These are phyloP conservation scores for Cystofilobasidium bisporidii DNA, from an alignment of 768 basidiomycete species.

Conservation along the genomic window DNA sequence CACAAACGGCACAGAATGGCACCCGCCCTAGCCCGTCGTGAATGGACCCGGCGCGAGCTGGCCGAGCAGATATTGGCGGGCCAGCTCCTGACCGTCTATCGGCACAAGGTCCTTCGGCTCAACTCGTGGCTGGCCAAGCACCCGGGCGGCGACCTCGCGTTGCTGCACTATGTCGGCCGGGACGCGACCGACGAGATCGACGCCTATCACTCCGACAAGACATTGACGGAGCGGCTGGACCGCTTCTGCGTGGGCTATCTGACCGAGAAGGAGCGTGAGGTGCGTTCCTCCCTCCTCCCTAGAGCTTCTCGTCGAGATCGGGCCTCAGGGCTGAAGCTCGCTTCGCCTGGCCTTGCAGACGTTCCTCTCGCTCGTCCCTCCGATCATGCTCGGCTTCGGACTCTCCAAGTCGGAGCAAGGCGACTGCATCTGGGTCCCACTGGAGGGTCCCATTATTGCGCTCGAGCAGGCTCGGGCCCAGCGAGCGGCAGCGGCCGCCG, in stretches of 20 bases:
- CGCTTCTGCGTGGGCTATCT: constrained; percentile 26
- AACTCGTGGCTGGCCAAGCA: constrained; percentile 67
- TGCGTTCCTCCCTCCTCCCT: background rate
- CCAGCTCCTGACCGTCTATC: constrained; percentile 18
- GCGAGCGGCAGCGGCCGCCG: constrained; percentile 37
- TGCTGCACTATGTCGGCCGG: constrained; percentile 84
- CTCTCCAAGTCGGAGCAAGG: constrained; percentile 4
- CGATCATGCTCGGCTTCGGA: constrained; percentile 62
- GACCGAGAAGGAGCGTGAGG: constrained; percentile 4
- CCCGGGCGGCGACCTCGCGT: constrained; percentile 77
- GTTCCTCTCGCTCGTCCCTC: constrained; percentile 59
- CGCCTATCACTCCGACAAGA: constrained; percentile 68
- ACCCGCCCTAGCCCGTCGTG: background rate
- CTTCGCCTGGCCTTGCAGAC: constrained; percentile 13
- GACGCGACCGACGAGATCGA: constrained; percentile 92
- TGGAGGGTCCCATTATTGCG: constrained; percentile 19
- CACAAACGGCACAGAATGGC: background rate
- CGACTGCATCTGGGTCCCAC: constrained; percentile 17
- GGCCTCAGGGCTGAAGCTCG: background rate
- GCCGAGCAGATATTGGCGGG: constrained; percentile 20
- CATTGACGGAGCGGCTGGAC: constrained; percentile 47
- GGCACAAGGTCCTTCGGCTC: constrained; percentile 37
- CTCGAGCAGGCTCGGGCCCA: constrained; percentile 43
- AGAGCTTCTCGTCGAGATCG: too few species aligned
- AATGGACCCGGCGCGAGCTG: background rate